These are phyloP conservation scores for Puccinellia tenuiflora DNA, from an alignment of 176 grass and related monocot genomes.

Conservation along the genomic window DNA sequence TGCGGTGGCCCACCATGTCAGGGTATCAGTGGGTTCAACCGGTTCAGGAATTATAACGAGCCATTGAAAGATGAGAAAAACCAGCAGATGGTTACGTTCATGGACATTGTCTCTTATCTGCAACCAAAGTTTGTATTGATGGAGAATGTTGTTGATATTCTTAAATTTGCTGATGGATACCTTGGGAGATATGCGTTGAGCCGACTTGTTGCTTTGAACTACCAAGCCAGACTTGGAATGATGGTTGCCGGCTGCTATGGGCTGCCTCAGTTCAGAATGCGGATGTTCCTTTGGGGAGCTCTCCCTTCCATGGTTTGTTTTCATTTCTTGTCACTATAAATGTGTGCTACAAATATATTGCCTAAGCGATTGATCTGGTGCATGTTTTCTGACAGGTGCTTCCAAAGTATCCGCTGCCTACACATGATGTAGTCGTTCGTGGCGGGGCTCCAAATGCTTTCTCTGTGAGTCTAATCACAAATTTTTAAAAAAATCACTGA, in stretches of 20 bases:
- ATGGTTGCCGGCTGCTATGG: slow-evolving; percentile 85
- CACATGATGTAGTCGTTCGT: slow-evolving; percentile 67
- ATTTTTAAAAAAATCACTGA: background rate
- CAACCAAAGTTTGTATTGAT: slow-evolving; percentile 81
- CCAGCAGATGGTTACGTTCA: slow-evolving; percentile 69
- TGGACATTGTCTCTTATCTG: slow-evolving; percentile 74
- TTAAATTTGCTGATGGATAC: slow-evolving; percentile 78
- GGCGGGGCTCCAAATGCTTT: slow-evolving; percentile 65
- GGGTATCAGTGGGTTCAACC: slow-evolving; percentile 87
- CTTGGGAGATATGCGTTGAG: slow-evolving; percentile 73
- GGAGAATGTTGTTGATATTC: slow-evolving; percentile 92
- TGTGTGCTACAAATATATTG: background rate
- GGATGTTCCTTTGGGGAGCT: slow-evolving; percentile 75
- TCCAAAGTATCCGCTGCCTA: slow-evolving; percentile 76
- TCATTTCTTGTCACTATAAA: background rate
- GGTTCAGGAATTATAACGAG: slow-evolving; percentile 65
- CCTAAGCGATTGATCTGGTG: background rate
- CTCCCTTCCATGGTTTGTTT: slow-evolving; percentile 60
- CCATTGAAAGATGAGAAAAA: slow-evolving; percentile 86
- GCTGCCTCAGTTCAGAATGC: slow-evolving; percentile 76
- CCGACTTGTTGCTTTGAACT: slow-evolving; percentile 65
- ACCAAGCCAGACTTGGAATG: slow-evolving; percentile 72
- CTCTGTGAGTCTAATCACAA: slow-evolving; percentile 26
- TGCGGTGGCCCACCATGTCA: slow-evolving; percentile 90
- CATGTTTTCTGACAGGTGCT: slow-evolving; percentile 38